phyloP scores from a whole-genome alignment of 805 yeast species.

The Candida ipomoeae region DNA sequence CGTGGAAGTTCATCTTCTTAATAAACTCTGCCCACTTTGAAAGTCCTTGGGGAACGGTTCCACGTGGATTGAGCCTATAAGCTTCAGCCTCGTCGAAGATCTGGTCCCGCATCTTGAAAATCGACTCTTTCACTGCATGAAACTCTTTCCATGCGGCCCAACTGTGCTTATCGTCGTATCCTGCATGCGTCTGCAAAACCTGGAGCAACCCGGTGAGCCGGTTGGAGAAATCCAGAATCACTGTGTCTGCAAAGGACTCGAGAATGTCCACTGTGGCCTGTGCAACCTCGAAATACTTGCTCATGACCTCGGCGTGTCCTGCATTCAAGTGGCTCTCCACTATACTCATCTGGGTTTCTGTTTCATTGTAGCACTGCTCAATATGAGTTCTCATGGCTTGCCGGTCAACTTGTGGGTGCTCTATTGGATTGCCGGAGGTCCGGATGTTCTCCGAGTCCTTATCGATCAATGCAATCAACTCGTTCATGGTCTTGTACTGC shows the following conservation, averaged over 20 bases:
- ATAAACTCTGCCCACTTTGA: conserved; percentile 31
- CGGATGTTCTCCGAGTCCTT: conserved; percentile 32
- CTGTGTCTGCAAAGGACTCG: conserved; percentile 70
- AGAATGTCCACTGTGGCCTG: conserved; percentile 57
- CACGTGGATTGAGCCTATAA: conserved; percentile 17
- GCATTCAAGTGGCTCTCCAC: conserved; percentile 26
- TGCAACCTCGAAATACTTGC: conserved; percentile 26
- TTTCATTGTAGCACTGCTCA: conserved; percentile 20
- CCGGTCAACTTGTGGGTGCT: conserved; percentile 20
- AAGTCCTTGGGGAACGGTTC: conserved; percentile 34
- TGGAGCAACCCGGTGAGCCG: conserved; percentile 50
- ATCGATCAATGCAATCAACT: conserved; percentile 28
- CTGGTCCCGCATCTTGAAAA: conserved; percentile 53
- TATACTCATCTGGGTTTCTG: conserved; percentile 18
- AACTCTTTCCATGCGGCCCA: conserved; percentile 48
- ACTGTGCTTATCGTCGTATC: conserved; percentile 17
- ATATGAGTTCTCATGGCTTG: conserved; percentile 37
- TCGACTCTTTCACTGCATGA: conserved; percentile 50
- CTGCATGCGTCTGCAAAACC: conserved; percentile 14
- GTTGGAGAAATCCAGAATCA: conserved; percentile 60
- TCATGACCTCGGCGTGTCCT: conserved; percentile 25
- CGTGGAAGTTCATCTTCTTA: conserved; percentile 40
- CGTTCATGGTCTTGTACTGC: conserved; percentile 29
- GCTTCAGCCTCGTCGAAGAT: conserved; percentile 33
- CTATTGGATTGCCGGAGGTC: conserved; percentile 14